Evolutionary conservation across 176 grass and related monocot species (phyloP), one percentile per base, ranked within the genome.

Genomic region (Carex scoparia): DNA sequence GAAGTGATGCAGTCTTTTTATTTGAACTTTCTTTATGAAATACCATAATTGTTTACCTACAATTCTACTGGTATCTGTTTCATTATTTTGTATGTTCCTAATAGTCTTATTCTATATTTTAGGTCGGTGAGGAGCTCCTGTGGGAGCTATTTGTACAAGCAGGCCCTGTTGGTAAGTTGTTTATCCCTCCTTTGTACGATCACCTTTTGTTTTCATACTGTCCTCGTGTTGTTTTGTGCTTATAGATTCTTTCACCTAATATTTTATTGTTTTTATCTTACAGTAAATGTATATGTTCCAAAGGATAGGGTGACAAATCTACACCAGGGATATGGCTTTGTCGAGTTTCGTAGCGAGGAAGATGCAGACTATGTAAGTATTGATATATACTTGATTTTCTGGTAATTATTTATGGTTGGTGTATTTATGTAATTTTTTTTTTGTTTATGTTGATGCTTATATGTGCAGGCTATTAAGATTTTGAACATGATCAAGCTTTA

Each of bases 401-500:
- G 49, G 67, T 59, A 64, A 23, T 51, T 33, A 11, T 69, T 82
- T 76, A 55, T 35, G 15, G 38, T 65, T 37, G 40, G 55, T 87
- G 44, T 19, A 54, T 49, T 62, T 12, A 4, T 19, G 3, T 49
- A 81, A 51, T 48, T 19, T 7, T 19, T 7, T 19, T 7, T 57
- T 86, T 86, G 55, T 69, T 23, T 81, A 84, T 73, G 44, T 56
- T 28, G 42, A 4, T 62, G 51, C 30, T 63, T 89, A 16, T 44
- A 87, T 70, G 65, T 84, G 46, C 72, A 96, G 97, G 93, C 97
- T 78, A 99, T 99, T 87, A 99, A 99, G 71, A 96, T 96, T 87
- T 92, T 99, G 87, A 99, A 99, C 87, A 99, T 99, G 97, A 95
- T 99, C 72, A 99, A 99, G 84, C 90, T 99, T 28, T 99, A 99